Evolutionary conservation across 495 filamentous ascomycete species (phyloP), one percentile per base, ranked within the genome.

Genomic region (Neurospora tetrasperma): DNA sequence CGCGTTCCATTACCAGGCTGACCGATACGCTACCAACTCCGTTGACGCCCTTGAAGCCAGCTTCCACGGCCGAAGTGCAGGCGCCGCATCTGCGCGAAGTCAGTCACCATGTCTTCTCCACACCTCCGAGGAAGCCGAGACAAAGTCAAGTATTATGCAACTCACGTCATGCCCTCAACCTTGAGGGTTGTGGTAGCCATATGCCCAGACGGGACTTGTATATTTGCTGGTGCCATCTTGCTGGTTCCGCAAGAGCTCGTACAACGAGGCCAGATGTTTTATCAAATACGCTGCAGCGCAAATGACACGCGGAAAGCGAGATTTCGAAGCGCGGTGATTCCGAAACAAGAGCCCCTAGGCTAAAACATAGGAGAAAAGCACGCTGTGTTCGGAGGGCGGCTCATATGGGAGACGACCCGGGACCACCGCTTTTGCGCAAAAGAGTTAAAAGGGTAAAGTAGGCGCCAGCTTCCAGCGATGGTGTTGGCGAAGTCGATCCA

Each of bases 161-260:
- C 81, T 80, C 82, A 87, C 77, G 94, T 98, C 94, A 98, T 98
- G 71, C 94, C 94, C 73, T 90, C 92, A 39, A 97, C 91, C 79
- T 88, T 91, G 71, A 98, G 83, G 5, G 93, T 97, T 39, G 94
- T 98, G n/a, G 93, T 97, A 8, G 94, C 93, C 92, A 94, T 91
- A 78, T 90, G 86, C 70, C 83, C 79, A n/a, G 79, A 46, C n/a
- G 84, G 81, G 71, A 88, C 82, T 71, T 82, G 79, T 71, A 84
- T 82, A 70, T 84, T 78, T 70, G 77, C 68, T 12, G 86, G 85
- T 11, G 85, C 85, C 86, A 88, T 88, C 41, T 76, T 76, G 71
- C 71, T 16, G 54, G 27, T 27, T 62, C 12, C 14, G 54, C 54
- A 35, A 62, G 54, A 62, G 27, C 3, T 62, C 23, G 54, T 62